Evolutionary conservation across 2,329 filamentous ascomycete genomes (phyloP).

Genomic region (Aspergillus neoniger): DNA sequence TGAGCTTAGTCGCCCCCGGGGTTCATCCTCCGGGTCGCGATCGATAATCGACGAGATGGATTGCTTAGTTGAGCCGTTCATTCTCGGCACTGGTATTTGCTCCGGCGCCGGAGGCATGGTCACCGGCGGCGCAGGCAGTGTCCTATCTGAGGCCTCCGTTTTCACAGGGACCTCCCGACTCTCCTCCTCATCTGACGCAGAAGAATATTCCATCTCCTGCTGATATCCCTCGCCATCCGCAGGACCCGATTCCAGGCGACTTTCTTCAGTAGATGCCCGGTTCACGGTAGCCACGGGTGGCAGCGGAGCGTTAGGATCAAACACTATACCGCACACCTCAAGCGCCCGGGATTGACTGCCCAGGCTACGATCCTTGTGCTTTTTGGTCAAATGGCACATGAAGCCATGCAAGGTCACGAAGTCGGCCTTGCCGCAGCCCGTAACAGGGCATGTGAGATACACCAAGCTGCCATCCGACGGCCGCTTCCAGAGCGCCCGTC

Average conservation of each 20-base stretch:
- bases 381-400: conserved; percentile 47
- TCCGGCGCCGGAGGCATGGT: conserved; percentile 21
- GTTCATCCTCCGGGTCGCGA: conserved; percentile 30
- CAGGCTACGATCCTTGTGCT: conserved; percentile 44
- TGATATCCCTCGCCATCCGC: conserved; percentile 34
- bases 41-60: conserved; percentile 45
- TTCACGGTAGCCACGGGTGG: conserved; percentile 34
- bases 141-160: conserved; percentile 29
- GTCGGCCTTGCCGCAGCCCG: conserved; percentile 43
- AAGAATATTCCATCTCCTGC: conserved; percentile 35
- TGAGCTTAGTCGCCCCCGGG: conserved; percentile 24
- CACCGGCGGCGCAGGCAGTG: conserved; percentile 21
- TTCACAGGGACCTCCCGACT: conserved; percentile 30
- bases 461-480: conserved; percentile 42
- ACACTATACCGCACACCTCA: conserved; percentile 43
- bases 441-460: conserved; percentile 42
- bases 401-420: conserved; percentile 46
- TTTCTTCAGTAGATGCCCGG: conserved; percentile 40
- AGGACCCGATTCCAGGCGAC: conserved; percentile 32
- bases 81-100: conserved; percentile 16
- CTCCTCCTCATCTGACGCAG: conserved; percentile 32
- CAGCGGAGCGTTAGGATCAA: conserved; percentile 40
- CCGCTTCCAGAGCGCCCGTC: conserved; percentile 43
- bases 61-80: conserved; percentile 39
- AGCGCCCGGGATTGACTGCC: conserved; percentile 44